Evolutionary conservation across 768 basidiomycete genomes (phyloP).

Genomic region (Trametes cingulata): DNA sequence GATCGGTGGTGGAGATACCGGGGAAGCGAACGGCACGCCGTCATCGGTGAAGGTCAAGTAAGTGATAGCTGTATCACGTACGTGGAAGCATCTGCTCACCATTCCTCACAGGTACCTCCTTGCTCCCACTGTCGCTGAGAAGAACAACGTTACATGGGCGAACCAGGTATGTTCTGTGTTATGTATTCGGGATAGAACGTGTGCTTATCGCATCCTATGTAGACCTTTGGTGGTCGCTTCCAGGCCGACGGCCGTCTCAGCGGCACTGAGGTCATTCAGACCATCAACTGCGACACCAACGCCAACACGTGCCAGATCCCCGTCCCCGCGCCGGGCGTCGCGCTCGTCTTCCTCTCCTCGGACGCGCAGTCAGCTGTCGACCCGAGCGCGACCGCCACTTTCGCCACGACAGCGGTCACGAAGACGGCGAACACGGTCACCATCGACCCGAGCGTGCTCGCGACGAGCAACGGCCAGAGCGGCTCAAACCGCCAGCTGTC

Average conservation of each 20-base stretch:
- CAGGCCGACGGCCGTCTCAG: constrained; percentile 43
- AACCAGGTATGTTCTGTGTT: constrained; percentile 40
- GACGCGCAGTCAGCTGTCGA: constrained; percentile 39
- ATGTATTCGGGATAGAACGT: background rate
- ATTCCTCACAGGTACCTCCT: constrained; percentile 29
- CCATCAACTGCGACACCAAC: constrained; percentile 39
- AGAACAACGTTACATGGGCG: constrained; percentile 50
- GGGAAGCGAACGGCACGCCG: constrained; percentile 26
- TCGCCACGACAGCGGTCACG: constrained; percentile 57
- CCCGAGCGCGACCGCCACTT: constrained; percentile 45
- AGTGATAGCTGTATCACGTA: constrained; percentile 27
- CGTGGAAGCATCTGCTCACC: background rate
- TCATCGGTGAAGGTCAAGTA: constrained; percentile 36
- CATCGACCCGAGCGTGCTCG: constrained; percentile 53
- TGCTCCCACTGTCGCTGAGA: constrained; percentile 41
- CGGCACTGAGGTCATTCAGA: constrained; percentile 36
- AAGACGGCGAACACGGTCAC: constrained; percentile 55
- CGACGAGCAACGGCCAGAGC: constrained; percentile 61
- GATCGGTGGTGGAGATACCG: constrained; percentile 31
- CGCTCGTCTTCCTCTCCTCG: constrained; percentile 68
- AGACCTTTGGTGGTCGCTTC: constrained; percentile 36
- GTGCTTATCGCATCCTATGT: constrained; percentile 1
- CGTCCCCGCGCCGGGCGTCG: constrained; percentile 71
- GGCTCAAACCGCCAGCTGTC: constrained; percentile 40
- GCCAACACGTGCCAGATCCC: constrained; percentile 57